Conservation (phyloP, 768 basidiomycete genomes). For the Boletus reticulatus region DNA sequence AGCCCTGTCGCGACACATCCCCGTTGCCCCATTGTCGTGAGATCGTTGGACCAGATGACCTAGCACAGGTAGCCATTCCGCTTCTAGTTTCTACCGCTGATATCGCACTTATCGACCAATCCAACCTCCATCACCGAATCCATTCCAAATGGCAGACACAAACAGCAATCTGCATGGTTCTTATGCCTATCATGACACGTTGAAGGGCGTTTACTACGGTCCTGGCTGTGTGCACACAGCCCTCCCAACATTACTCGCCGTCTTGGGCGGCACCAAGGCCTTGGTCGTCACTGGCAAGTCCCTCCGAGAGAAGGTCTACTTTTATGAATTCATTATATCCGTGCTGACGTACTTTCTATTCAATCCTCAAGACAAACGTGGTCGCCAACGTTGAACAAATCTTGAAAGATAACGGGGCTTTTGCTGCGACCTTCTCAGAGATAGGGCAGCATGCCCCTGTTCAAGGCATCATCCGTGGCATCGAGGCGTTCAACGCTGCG, state of each 20-base stretch:
- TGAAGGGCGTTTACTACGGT: slow-evolving; percentile 71
- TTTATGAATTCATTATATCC: not conserved
- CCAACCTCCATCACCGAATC: not conserved
- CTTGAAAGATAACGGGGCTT: slow-evolving; percentile 55
- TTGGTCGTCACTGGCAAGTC: slow-evolving; percentile 72
- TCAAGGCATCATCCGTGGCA: slow-evolving; percentile 58
- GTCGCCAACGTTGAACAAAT: slow-evolving; percentile 34
- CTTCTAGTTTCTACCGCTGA: not conserved
- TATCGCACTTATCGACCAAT: not conserved
- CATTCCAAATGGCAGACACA: slow-evolving; percentile 9
- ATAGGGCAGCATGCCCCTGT: slow-evolving; percentile 75
- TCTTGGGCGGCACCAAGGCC: slow-evolving; percentile 58
- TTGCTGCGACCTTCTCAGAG: slow-evolving; percentile 66
- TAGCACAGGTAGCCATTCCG: no score
- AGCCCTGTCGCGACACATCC: not conserved
- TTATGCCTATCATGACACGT: slow-evolving; percentile 65
- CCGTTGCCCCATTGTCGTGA: slow-evolving; percentile 6
- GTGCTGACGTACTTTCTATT: slow-evolving; percentile 11
- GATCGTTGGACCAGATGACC: not conserved
- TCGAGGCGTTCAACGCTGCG: slow-evolving; percentile 51
- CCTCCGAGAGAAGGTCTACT: slow-evolving; percentile 55
- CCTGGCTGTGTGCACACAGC: slow-evolving; percentile 63
- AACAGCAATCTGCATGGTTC: slow-evolving; percentile 40
- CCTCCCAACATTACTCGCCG: slow-evolving; percentile 58
- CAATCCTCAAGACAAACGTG: slow-evolving; percentile 23